phyloP scores from a whole-genome alignment of 2,329 filamentous ascomycete species.

The Rhexocercosporidium sp. region DNA sequence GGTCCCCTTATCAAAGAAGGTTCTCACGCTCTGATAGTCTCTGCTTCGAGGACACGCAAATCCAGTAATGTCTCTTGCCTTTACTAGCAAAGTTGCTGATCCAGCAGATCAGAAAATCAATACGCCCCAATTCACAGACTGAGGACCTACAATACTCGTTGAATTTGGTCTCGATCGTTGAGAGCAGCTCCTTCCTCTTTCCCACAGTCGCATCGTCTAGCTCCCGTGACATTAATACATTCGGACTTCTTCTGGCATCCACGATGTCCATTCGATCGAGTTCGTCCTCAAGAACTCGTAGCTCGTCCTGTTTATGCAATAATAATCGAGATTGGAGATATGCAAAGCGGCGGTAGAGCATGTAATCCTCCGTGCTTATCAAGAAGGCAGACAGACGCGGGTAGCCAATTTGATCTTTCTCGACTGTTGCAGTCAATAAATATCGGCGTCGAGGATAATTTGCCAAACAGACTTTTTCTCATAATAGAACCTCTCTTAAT shows the following conservation, averaged over 20 bases:
- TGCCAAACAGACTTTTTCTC: background rate
- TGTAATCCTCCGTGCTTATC: conserved; percentile 47
- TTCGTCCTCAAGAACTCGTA: conserved; percentile 23
- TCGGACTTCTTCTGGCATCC: conserved; percentile 7
- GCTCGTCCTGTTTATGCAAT: conserved; percentile 31
- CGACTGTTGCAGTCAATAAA: conserved; percentile 15
- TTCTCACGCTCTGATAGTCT: background rate
- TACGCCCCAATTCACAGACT: no score
- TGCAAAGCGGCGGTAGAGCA: conserved; percentile 48
- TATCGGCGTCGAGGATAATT: no score
- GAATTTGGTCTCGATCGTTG: background rate
- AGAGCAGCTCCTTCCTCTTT: background rate
- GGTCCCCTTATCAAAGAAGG: background rate
- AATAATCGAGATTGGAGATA: conserved; percentile 46
- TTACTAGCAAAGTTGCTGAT: background rate
- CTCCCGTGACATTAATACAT: background rate
- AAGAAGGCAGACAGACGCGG: conserved; percentile 46
- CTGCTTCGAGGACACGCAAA: background rate
- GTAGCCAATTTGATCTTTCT: conserved; percentile 41
- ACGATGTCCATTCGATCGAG: conserved; percentile 23
- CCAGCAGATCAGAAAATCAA: background rate
- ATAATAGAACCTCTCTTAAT: background rate
- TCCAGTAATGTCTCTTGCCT: background rate
- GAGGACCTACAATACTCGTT: background rate
- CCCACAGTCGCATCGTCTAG: background rate